Base-by-base conservation (phyloP, 2,329 filamentous ascomycete genomes). In the Davidsoniella virescens region DNA sequence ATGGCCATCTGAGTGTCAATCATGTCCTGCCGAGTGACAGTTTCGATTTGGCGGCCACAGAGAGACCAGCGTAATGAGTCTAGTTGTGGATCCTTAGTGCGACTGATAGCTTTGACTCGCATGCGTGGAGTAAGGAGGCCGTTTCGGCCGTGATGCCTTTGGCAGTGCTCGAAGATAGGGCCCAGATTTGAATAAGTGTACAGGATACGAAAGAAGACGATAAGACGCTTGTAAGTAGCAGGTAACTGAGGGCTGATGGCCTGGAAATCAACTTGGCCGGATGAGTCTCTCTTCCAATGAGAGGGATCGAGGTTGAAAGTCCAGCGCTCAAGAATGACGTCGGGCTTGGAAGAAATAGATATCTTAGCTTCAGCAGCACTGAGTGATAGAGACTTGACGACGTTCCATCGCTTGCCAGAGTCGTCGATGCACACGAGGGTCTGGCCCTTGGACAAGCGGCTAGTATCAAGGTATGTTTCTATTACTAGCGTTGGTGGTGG, bases 161-260 rank as follows among this genome's bases (percentile, higher is more conserved):
- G 92, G 92, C 54, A 94, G 68, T 54, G 95, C 75, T 58, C 85
- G 82, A 39, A 86, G 78, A 50, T 84, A 84, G 46, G 85, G 10
- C 48, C 49, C 16, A 54, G 44, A 16, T 54, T 51, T 5, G 42
- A 47, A 17, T 48, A 39, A 7, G 52, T 78, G 63, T 85, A 94
- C 43, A 98, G 72, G 1, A 87, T 87, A 54, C 92, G 78, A 65
- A 96, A 95, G 58, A 95, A 79, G 57, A 96, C 84, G 56, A 98
- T 94, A 58, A 85, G 87, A 67, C 94, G 92, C 68, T 98, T 98
- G 72, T 98, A 98, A 52, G 94, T 80, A 48, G 86, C 90, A 12
- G 92, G 87, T 47, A 96, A 69, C 14, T 56, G 72, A 62, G 62
- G 52, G 67, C 67, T 57, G 77, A 76, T 54, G 47, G 56, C 56